phyloP scores from a whole-genome alignment of 192 early-diverging fungal species.

The Diversispora epigaea region DNA sequence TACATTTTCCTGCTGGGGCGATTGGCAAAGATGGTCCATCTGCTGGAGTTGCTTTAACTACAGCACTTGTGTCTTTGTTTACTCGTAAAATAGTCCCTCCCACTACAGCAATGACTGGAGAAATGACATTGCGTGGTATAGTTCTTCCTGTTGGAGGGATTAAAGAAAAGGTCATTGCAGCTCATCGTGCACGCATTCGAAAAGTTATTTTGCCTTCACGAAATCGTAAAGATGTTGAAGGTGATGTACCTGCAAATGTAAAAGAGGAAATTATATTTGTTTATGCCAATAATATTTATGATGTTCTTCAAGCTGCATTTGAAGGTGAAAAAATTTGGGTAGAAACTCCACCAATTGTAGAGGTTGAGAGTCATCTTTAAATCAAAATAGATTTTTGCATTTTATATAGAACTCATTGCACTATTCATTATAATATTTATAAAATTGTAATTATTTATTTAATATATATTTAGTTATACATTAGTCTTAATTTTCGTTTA shows the following conservation, averaged over 20 bases:
- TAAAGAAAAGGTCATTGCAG: slow-evolving; percentile 84
- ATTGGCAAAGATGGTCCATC: slow-evolving; percentile 84
- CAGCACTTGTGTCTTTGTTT: slow-evolving; percentile 78
- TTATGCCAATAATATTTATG: slow-evolving; percentile 61
- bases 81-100: slow-evolving; percentile 52
- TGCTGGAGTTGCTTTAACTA: slow-evolving; percentile 68
- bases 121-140: slow-evolving; percentile 78
- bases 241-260: slow-evolving; percentile 70
- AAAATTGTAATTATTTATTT: no score
- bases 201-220: slow-evolving; percentile 70
- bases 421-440: no score
- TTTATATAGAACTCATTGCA: no score
- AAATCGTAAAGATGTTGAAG: slow-evolving; percentile 68
- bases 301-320: slow-evolving; percentile 65
- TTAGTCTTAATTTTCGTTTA: no score
- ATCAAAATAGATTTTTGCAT: background rate
- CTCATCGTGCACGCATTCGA: slow-evolving; percentile 74
- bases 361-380: slow-evolving; percentile 41
- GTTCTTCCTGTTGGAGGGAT: slow-evolving; percentile 85
- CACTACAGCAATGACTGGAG: slow-evolving; percentile 80
- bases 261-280: slow-evolving; percentile 69
- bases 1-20: slow-evolving; percentile 83
- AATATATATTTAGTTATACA: no score
- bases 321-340: slow-evolving; percentile 37
- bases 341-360: slow-evolving; percentile 25